phyloP scores from a whole-genome alignment of 768 basidiomycete species.

The Lactifluus subvellereus region DNA sequence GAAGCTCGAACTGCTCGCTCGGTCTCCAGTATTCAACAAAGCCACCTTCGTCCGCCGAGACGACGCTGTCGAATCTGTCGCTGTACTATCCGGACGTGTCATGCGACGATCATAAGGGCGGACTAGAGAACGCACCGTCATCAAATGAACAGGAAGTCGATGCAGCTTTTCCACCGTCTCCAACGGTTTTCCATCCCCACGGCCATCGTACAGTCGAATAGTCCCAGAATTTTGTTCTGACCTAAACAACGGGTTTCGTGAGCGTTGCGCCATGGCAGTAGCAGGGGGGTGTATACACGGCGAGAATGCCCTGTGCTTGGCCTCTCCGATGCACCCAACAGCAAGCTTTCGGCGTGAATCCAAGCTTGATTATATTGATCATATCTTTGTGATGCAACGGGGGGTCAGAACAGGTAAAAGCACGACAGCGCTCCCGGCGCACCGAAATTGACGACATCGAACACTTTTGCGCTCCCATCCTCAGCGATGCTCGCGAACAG shows the following conservation, averaged over 20 bases:
- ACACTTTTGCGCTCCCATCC: conserved; percentile 89
- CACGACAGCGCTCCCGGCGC: conserved; percentile 27
- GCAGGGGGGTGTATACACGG: conserved; percentile 51
- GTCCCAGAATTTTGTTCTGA: conserved; percentile 70
- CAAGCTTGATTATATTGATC: conserved; percentile 96
- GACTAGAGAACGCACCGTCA: conserved; percentile 45
- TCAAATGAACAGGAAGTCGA: conserved; percentile 83
- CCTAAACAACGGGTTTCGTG: conserved; percentile 37
- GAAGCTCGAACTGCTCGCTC: conserved; percentile 77
- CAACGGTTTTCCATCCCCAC: conserved; percentile 76
- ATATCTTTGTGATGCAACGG: conserved; percentile 55
- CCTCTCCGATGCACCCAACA: conserved; percentile 94
- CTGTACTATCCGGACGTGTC: conserved; percentile 58
- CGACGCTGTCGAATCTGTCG: conserved; percentile 81
- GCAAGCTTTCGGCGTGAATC: conserved; percentile 78
- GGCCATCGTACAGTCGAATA: conserved; percentile 88
- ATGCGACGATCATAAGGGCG: neutral
- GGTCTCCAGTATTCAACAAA: conserved; percentile 98
- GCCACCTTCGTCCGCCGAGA: conserved; percentile 91
- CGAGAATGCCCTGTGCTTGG: conserved; percentile 81
- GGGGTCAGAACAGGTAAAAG: neutral
- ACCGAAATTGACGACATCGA: conserved; percentile 99
- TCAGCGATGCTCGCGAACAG: conserved; percentile 89
- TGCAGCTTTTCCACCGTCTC: conserved; percentile 75
- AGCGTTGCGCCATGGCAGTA: conserved; percentile 1